phyloP scores from a whole-genome alignment of 2,329 filamentous ascomycete species.

The Xylaria sp. region DNA sequence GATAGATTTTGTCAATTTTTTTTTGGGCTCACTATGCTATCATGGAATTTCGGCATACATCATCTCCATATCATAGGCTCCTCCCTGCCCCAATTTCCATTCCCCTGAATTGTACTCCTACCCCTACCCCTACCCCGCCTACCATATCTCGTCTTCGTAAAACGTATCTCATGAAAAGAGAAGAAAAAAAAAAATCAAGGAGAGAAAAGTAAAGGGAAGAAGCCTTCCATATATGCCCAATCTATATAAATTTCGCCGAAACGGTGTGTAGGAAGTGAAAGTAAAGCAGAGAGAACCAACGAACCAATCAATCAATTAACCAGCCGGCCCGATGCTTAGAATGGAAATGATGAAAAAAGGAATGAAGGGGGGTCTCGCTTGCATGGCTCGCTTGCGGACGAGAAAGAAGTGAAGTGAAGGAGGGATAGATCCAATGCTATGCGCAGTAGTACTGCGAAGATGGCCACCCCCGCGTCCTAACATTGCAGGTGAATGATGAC shows the following conservation, averaged over 20 bases:
- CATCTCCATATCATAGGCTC: no score
- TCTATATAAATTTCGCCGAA: slow-evolving; percentile 20
- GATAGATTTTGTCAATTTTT: not conserved
- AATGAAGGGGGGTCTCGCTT: no score
- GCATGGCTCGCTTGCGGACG: no score
- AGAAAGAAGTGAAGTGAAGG: no score
- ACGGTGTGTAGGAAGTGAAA: not conserved
- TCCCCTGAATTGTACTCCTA: not conserved
- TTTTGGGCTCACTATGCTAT: not conserved
- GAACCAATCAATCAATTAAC: no score
- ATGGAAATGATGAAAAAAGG: not conserved
- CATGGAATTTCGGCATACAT: not conserved
- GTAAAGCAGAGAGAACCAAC: not conserved
- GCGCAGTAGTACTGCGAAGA: no score
- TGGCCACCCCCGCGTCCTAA: no score
- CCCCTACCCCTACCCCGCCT: not conserved
- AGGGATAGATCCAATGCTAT: not conserved
- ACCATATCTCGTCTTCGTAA: slow-evolving; percentile 15
- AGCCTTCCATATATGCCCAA: slow-evolving; percentile 6
- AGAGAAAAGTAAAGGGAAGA: no score
- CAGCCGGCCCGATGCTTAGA: not conserved
- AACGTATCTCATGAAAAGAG: slow-evolving; percentile 23
- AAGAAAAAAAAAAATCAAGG: no score
- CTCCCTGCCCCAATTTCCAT: not conserved
- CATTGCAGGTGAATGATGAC: no score